These are phyloP conservation scores for Hordeum marinum DNA, from an alignment of 176 grass and related monocot species.

Conservation along the genomic window DNA sequence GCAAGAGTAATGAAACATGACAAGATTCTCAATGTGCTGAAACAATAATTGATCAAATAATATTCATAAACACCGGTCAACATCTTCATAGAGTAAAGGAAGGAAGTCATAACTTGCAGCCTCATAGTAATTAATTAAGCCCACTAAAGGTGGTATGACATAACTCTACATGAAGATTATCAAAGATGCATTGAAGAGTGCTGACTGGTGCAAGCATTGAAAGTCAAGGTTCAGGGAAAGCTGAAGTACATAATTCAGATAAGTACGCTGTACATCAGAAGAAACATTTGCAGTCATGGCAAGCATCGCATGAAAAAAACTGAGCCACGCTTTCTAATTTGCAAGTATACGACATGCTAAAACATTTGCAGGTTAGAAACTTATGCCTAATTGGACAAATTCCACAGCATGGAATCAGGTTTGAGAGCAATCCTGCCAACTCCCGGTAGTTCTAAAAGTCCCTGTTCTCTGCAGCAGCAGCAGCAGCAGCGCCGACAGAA, in stretches of 20 bases:
- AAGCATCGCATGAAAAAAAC: neutral
- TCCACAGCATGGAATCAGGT: neutral
- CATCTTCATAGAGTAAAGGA: neutral
- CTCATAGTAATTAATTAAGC: neutral
- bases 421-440: neutral
- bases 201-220: neutral
- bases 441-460: neutral
- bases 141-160: neutral
- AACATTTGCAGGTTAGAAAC: neutral
- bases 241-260: neutral
- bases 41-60: conserved; percentile 1
- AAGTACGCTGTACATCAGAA: neutral
- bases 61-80: neutral
- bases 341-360: neutral
- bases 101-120: conserved; percentile 14
- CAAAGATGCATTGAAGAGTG: neutral
- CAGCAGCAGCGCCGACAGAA: neutral
- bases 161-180: neutral
- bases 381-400: neutral
- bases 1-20: neutral
- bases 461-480: neutral
- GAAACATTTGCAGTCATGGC: neutral
- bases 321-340: neutral
- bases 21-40: neutral
- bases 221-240: neutral